Percentiles rank a stretch among this genome's conserved stretches.
phyloP scores from a whole-genome alignment of 2,329 filamentous ascomycete genomes.

The Fusarium sp. region DNA sequence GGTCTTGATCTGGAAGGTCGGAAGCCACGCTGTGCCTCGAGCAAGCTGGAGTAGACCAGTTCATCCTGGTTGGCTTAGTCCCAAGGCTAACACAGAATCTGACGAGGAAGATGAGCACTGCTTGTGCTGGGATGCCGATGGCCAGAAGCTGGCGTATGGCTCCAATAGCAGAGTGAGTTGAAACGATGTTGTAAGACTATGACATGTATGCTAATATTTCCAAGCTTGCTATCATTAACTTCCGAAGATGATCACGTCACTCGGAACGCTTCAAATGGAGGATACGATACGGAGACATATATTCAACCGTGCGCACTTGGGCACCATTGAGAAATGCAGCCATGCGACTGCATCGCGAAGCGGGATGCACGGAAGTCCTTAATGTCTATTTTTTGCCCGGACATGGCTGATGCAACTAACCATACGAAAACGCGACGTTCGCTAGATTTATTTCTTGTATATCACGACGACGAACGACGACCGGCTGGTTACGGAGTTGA shows the following conservation, averaged over 20 bases:
- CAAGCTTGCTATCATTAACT: conserved; percentile 64
- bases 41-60: conserved; percentile 68
- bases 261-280: neutral
- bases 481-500: conserved; percentile 37
- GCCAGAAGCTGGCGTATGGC: conserved; percentile 71
- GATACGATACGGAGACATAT: conserved; percentile 5
- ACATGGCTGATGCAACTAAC: conserved; percentile 7
- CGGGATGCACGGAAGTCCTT: conserved; percentile 16
- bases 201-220: conserved; percentile 21
- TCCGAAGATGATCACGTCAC: conserved; percentile 52
- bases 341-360: conserved; percentile 11
- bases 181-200: too few species aligned
- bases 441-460: conserved; percentile 42
- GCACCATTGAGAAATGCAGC: conserved; percentile 9
- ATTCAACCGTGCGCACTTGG: neutral
- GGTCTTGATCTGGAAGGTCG: conserved; percentile 74
- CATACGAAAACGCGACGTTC: conserved; percentile 7
- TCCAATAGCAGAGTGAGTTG: conserved; percentile 69
- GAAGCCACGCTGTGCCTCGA: conserved; percentile 66
- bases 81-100: conserved; percentile 61
- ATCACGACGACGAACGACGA: conserved; percentile 41
- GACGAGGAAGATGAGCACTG: conserved; percentile 72
- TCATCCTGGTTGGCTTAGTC: conserved; percentile 69
- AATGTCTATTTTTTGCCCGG: conserved; percentile 36
- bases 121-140: conserved; percentile 70